Conservation (phyloP, 2,329 filamentous ascomycete species). For the Diplocarpon rosae region DNA sequence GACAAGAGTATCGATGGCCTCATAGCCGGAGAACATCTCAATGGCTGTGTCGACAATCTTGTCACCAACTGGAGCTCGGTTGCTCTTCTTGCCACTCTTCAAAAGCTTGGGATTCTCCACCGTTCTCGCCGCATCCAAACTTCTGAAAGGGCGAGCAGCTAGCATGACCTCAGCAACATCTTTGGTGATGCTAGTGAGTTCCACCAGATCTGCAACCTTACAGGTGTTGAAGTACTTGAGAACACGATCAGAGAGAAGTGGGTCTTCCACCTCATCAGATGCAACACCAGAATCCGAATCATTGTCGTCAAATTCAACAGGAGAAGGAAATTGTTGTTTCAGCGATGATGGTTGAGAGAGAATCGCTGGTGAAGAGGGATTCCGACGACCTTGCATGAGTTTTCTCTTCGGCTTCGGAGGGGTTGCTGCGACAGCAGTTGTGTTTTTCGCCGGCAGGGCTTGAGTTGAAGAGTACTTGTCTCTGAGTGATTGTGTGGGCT, state of each 20-base stretch:
- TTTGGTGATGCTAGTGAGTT: conserved; percentile 66
- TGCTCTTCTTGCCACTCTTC: conserved; percentile 39
- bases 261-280: conserved; percentile 27
- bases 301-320: conserved; percentile 16
- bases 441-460: conserved; percentile 21
- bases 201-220: conserved; percentile 62
- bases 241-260: conserved; percentile 43
- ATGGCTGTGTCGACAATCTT: conserved; percentile 55
- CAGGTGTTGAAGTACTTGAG: conserved; percentile 78
- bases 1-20: conserved; percentile 75
- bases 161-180: conserved; percentile 60
- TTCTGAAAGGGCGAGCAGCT: conserved; percentile 61
- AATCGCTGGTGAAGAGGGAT: conserved; percentile 19
- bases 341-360: conserved; percentile 16
- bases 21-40: conserved; percentile 69
- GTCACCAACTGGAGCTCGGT: conserved; percentile 46
- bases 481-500: conserved; percentile 42
- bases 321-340: conserved; percentile 14
- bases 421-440: conserved; percentile 10
- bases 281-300: conserved; percentile 25
- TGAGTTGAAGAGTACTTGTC: conserved; percentile 45
- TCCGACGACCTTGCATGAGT: conserved; percentile 26
- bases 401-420: conserved; percentile 26
- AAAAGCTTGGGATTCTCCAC: conserved; percentile 42
- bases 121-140: conserved; percentile 52